These are phyloP conservation scores for Penicillium sp. DNA, from an alignment of 2,329 filamentous ascomycete species.

Conservation along the genomic window DNA sequence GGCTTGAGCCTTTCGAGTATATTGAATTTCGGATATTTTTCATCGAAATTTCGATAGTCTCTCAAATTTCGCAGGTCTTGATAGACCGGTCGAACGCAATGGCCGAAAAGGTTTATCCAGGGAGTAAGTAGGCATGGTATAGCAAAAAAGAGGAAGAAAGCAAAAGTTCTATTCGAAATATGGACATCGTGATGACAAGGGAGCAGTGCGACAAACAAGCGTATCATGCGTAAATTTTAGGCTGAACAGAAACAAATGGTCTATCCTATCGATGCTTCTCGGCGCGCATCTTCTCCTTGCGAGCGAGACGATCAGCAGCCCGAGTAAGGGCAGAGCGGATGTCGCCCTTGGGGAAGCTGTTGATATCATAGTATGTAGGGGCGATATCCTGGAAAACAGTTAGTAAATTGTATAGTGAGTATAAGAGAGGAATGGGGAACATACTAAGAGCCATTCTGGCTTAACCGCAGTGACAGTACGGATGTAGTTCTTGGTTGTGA, in stretches of 20 bases:
- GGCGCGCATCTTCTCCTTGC: conserved; percentile 53
- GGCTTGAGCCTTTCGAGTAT: not conserved
- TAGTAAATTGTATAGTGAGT: conserved; percentile 16
- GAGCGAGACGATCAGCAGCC: conserved; percentile 55
- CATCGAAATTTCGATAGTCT: not conserved
- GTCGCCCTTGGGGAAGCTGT: conserved; percentile 79
- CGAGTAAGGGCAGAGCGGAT: conserved; percentile 67
- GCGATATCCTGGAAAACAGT: conserved; percentile 71
- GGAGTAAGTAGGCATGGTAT: not conserved
- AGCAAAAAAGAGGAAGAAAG: not conserved
- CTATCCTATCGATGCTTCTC: conserved; percentile 40
- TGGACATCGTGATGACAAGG: conserved; percentile 5
- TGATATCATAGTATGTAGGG: conserved; percentile 85
- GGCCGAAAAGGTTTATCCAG: not conserved
- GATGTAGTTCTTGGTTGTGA: conserved; percentile 98
- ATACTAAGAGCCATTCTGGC: conserved; percentile 89
- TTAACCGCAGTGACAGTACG: conserved; percentile 88
- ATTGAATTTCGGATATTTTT: no score
- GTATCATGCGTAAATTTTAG: conserved; percentile 13
- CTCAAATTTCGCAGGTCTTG: not conserved
- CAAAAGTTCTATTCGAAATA: conserved; percentile 4
- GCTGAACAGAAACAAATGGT: conserved; percentile 10
- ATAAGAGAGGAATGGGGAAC: conserved; percentile 35
- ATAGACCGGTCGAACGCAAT: not conserved
- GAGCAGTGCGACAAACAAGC: conserved; percentile 17